phyloP scores from a whole-genome alignment of 1,284 basidiomycete genomes.

The Tremellales sp. region DNA sequence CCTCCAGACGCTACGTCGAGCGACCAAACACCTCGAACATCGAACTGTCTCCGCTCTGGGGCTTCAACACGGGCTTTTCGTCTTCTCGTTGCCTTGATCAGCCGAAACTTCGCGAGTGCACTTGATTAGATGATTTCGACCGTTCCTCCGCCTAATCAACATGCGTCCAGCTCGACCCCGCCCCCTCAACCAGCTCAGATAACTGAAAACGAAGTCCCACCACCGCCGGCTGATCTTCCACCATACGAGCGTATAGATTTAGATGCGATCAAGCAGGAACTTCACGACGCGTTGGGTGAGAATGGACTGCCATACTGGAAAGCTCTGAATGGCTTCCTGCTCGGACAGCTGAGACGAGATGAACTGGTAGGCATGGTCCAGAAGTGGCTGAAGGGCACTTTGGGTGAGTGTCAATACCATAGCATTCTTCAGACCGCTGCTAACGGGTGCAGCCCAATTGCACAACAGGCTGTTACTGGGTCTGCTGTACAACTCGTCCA shows the following conservation, averaged over 20 bases:
- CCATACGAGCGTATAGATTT: conserved; percentile 34
- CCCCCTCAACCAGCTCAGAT: background rate
- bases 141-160: conserved; percentile 1
- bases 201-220: background rate
- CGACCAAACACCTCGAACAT: too few relatives aligned
- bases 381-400: conserved; percentile 37
- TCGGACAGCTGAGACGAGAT: conserved; percentile 38
- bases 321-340: conserved; percentile 43
- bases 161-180: background rate
- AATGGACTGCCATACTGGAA: conserved; percentile 58
- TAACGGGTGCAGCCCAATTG: conserved; percentile 40
- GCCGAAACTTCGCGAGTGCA: too few relatives aligned
- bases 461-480: conserved; percentile 45
- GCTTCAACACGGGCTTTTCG: too few relatives aligned
- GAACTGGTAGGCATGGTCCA: conserved; percentile 42
- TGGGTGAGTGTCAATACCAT: conserved; percentile 34
- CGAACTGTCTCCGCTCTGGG: too few relatives aligned
- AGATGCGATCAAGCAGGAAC: conserved; percentile 64
- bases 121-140: background rate
- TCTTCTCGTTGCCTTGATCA: too few relatives aligned
- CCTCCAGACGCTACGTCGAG: too few relatives aligned
- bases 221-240: conserved; percentile 9
- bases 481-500: conserved; percentile 42
- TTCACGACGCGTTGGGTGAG: conserved; percentile 67
- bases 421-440: too few relatives aligned